phyloP scores from a whole-genome alignment of 2,329 filamentous ascomycete genomes.

The Myotisia sp. region DNA sequence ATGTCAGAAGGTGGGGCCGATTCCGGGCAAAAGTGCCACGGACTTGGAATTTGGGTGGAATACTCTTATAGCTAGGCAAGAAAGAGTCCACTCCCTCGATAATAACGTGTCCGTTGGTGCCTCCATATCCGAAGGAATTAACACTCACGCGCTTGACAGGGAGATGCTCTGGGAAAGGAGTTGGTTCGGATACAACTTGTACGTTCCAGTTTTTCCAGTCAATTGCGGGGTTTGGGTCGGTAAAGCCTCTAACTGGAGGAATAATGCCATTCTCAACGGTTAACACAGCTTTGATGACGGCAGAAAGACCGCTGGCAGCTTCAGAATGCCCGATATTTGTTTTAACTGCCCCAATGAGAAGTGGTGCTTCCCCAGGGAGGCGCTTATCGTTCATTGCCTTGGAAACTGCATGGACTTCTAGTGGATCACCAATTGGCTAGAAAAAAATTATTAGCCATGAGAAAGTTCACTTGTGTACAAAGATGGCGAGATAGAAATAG shows the following conservation, averaged over 20 bases:
- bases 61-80: not conserved
- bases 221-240: slow-evolving; percentile 1
- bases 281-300: slow-evolving; percentile 18
- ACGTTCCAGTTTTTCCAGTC: slow-evolving; percentile 8
- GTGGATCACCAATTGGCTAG: slow-evolving; percentile 3
- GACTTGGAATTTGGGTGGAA: not conserved
- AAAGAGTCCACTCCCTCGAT: slow-evolving; percentile 4
- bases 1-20: not conserved
- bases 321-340: slow-evolving; percentile 20
- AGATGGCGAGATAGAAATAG: no score
- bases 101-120: slow-evolving; percentile 10
- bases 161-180: slow-evolving; percentile 16
- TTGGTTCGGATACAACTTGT: slow-evolving; percentile 7
- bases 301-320: slow-evolving; percentile 17
- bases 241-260: slow-evolving; percentile 14
- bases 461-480: no score
- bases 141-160: slow-evolving; percentile 9
- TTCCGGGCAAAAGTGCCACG: not conserved
- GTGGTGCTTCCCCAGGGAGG: slow-evolving; percentile 1
- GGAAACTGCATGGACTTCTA: slow-evolving; percentile 3
- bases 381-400: not conserved
- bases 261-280: slow-evolving; percentile 18
- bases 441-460: no score
- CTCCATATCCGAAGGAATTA: slow-evolving; percentile 14
- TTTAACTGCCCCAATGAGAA: slow-evolving; percentile 17